Evolutionary conservation across 192 early-diverging fungal genomes (phyloP), one percentile per base, ranked within the genome.

Genomic region (Coemansia sp.): DNA sequence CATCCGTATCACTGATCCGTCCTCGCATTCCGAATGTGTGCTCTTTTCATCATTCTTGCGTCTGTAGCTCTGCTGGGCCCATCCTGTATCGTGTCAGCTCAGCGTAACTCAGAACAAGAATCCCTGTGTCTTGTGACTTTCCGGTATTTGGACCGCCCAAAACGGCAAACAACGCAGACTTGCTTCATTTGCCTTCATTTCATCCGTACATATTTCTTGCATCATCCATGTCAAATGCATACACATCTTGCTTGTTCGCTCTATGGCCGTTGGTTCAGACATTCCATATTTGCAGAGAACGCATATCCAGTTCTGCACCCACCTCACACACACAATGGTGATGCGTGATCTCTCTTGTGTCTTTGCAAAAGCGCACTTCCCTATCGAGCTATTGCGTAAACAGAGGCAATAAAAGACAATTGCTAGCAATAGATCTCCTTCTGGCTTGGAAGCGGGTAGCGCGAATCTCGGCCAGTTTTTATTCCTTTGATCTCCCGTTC

Each of bases 21-120:
- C 15, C 25, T 4, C 14, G 54, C 54, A 56, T n/a, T 23, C 19
- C 48, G 48, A 50, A 50, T 50, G 48, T 50, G 20, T 23, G 48
- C 20, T 22, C 48, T 5, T 50, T 50, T 9, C 20, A 23, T 50
- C 7, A 6, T 50, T 20, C 43, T n/a, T 46, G 43, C 3, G 43
- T 15, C 43, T n/a, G 43, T n/a, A 46, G 48, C 48, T 50, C 48
- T 11, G 22, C 20, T 13, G 48, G 8, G 13, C 11, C 0, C 17
- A n/a, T 46, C 43, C 43, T 46, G n/a, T 36, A 36, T 36, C 4
- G 4, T 43, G 41, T 23, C 48, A 23, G 11, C 20, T 10, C 20
- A 19, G 48, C 22, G 48, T 20, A 23, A 50, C 20, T 50, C 48
- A 50, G 48, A 50, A 50, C 48, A 50, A 50, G 48, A 50, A 50